Evolutionary conservation across 148 eudicot genomes (phyloP).

Genomic region (Euryodendron excelsum): DNA sequence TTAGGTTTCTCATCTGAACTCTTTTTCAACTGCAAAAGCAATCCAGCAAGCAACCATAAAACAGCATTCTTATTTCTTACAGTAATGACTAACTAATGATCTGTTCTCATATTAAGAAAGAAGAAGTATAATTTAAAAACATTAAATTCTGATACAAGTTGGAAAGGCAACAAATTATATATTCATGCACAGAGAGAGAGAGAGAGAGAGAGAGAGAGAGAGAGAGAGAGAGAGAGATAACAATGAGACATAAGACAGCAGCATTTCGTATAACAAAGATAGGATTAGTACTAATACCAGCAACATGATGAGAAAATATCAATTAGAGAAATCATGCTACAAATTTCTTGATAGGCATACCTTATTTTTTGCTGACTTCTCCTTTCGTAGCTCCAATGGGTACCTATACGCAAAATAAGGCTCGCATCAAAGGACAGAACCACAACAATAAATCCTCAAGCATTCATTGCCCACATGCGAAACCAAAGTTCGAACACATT

Average conservation of each 20-base stretch:
- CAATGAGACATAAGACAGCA: not conserved
- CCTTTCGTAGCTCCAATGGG: conserved; percentile 95
- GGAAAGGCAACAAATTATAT: not conserved
- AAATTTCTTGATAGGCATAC: conserved; percentile 31
- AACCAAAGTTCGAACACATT: not conserved
- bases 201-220: not conserved
- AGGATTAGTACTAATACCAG: too few species aligned
- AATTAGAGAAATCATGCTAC: too few species aligned
- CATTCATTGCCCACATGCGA: not conserved
- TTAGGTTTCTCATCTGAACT: conserved; percentile 28
- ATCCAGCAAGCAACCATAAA: conserved; percentile 9
- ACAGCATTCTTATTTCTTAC: conserved; percentile 13
- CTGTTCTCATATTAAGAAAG: not conserved
- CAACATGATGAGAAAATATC: too few species aligned
- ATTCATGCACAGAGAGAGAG: not conserved
- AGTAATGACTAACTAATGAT: not conserved
- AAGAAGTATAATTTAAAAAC: not conserved
- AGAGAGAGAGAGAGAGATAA: not conserved
- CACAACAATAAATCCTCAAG: not conserved
- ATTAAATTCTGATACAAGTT: not conserved
- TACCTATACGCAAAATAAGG: conserved; percentile 52
- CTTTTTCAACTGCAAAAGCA: conserved; percentile 60
- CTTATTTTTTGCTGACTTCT: conserved; percentile 80
- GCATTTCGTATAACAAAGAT: not conserved
- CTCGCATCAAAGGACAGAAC: not conserved